Evolutionary conservation across 495 filamentous ascomycete species (phyloP).

Genomic region (Xylaria nigripes): DNA sequence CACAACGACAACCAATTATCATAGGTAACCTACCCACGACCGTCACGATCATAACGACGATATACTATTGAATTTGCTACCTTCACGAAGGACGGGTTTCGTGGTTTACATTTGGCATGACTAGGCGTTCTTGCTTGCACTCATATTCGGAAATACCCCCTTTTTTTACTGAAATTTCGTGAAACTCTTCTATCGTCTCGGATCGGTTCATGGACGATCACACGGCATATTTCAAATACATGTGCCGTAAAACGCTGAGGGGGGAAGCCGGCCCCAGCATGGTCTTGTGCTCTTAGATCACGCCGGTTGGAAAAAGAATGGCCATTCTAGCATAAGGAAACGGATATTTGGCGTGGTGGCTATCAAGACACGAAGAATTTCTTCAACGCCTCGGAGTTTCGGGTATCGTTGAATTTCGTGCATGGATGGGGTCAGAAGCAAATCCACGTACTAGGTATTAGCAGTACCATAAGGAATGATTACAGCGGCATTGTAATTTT

Average conservation of each 20-base stretch:
- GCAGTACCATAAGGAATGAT: background rate
- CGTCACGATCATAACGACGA: constrained; percentile 23
- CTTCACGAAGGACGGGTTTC: background rate
- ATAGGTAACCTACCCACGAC: constrained; percentile 17
- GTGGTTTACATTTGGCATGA: constrained; percentile 6
- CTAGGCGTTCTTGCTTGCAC: constrained; percentile 10
- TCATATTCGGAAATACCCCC: constrained; percentile 8
- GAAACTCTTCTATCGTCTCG: background rate
- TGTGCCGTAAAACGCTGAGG: background rate
- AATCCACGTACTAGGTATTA: background rate
- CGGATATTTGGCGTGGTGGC: background rate
- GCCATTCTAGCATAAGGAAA: background rate
- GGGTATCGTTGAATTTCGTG: background rate
- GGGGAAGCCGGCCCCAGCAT: background rate
- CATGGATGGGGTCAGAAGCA: background rate
- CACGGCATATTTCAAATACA: background rate
- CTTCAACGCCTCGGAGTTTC: background rate
- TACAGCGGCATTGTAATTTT: too few relatives aligned
- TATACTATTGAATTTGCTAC: constrained; percentile 18
- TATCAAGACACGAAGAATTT: background rate
- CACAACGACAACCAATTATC: constrained; percentile 7
- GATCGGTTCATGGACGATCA: background rate
- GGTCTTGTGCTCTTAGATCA: background rate
- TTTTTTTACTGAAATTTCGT: background rate
- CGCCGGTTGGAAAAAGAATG: constrained; percentile 1